Conservation (phyloP, 495 filamentous ascomycete genomes). For the Evansstolkia leycettana region DNA sequence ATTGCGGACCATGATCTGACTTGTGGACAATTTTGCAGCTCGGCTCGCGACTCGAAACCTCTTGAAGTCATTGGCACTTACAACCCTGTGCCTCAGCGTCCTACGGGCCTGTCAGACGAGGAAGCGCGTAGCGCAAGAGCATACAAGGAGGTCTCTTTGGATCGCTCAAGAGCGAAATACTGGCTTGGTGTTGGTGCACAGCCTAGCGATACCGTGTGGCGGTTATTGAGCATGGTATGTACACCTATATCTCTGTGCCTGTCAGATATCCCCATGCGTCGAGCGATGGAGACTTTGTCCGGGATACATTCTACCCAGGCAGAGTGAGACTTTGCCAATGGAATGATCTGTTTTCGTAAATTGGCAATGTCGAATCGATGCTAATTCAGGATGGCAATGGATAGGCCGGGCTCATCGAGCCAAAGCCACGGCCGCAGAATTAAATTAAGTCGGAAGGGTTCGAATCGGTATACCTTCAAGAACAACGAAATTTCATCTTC, state of each 20-base stretch:
- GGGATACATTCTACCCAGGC: too few relatives aligned
- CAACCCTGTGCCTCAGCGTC: constrained; percentile 70
- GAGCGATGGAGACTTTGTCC: too few relatives aligned
- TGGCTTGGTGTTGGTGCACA: constrained; percentile 97
- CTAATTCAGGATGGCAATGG: background rate
- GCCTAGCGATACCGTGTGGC: constrained; percentile 79
- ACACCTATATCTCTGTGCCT: background rate
- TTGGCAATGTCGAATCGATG: too few relatives aligned
- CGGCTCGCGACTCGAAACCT: constrained; percentile 73
- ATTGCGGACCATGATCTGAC: too few relatives aligned
- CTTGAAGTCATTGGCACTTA: constrained; percentile 94
- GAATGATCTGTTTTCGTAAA: too few relatives aligned
- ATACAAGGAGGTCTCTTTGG: constrained; percentile 83
- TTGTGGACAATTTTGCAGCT: constrained; percentile 10
- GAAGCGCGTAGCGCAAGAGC: constrained; percentile 40
- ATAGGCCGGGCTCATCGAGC: constrained; percentile 20
- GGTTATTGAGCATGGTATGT: constrained; percentile 74
- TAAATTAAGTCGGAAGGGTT: background rate
- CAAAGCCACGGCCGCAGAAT: constrained; percentile 5
- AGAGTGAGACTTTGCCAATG: too few relatives aligned
- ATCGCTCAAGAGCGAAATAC: constrained; percentile 71
- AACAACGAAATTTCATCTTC: too few relatives aligned
- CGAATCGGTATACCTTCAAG: too few relatives aligned
- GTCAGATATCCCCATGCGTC: too few relatives aligned
- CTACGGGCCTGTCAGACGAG: constrained; percentile 48